Evolutionary conservation across 2,329 filamentous ascomycete genomes (phyloP).

Genomic region (Nemania diffusa): DNA sequence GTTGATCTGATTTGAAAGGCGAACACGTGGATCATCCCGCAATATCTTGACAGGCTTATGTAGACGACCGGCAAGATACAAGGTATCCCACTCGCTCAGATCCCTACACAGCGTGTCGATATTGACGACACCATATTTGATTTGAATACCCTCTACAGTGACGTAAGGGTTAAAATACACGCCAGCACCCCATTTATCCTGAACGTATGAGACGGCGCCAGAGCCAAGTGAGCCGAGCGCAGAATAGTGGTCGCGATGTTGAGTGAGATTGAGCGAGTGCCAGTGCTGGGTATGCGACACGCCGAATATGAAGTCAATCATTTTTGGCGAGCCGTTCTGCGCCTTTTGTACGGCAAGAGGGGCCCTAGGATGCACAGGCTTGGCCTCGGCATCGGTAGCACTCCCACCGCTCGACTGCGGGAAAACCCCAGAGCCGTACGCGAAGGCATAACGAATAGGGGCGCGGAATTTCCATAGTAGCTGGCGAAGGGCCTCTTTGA

Average conservation of each 20-base stretch:
- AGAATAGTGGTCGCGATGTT: conserved; percentile 94
- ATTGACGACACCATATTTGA: conserved; percentile 98
- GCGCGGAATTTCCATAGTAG: conserved; percentile 92
- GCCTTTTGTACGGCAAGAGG: conserved; percentile 83
- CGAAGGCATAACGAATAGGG: conserved; percentile 95
- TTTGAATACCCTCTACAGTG: conserved; percentile 91
- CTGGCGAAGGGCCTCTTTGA: conserved; percentile 88
- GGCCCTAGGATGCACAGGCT: conserved; percentile 81
- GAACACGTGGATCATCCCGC: conserved; percentile 89
- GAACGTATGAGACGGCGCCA: conserved; percentile 82
- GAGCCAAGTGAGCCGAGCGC: conserved; percentile 84
- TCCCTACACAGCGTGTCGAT: conserved; percentile 89
- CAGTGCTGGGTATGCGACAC: conserved; percentile 95
- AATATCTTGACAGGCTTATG: conserved; percentile 98
- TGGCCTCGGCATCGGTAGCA: conserved; percentile 66
- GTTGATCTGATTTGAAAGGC: conserved; percentile 95
- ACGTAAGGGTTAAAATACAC: conserved; percentile 98
- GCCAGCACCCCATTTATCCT: conserved; percentile 89
- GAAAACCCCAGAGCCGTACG: conserved; percentile 97
- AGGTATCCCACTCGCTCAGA: conserved; percentile 88
- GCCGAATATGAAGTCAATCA: conserved; percentile 99
- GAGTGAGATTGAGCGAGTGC: conserved; percentile 90
- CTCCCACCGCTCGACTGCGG: conserved; percentile 70
- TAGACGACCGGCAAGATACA: conserved; percentile 94
- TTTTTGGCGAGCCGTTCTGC: conserved; percentile 89